Evolutionary conservation across 2,329 filamentous ascomycete genomes (phyloP), one percentile per base, ranked within the genome.

Genomic region (Tolypocladium paradoxum): DNA sequence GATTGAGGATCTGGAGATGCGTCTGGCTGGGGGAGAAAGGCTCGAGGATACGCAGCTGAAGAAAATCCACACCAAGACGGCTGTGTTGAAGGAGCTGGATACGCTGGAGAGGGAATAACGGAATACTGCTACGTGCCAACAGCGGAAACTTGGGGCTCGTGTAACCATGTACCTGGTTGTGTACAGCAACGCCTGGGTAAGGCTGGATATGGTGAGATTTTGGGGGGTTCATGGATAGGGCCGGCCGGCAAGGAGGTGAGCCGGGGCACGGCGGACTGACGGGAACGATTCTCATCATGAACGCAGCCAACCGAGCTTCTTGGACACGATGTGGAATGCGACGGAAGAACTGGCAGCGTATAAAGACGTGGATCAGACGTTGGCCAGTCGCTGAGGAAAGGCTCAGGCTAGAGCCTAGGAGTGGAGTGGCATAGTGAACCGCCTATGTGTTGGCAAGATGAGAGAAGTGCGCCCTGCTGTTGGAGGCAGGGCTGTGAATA

Each of bases 1-100:
- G 12, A 99, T 99, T 65, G 93, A 99, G 67, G 93, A 99, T 68
- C 75, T 99, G 56, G 96, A 97, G 77, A 96, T 97, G 91, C 84
- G 93, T 53, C 84, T 91, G 60, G 93, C 92, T 3, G 85, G 87
- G 35, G 92, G 92, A 6, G 93, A 99, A 78, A 97, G 96, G 78
- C 75, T 99, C 56, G 93, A 99, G 74, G 92, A 96, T 65, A 99
- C 93, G 34, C 93, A 99, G 74, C 84, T 99, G 71, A 95, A 96
- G 79, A 99, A 99, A 81, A 99, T 99, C 62, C 81, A 83, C 53
- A 97, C 90, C 24, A 95, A 97, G 75, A 76, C 84, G 49, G 73
- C 80, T 18, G 92, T 99, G 54, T 77, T 91, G 57, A 89, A 87
- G 72, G 93, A 99, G 73, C 74, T 99, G 55, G 81, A 87, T 48